Evolutionary conservation across 1,284 basidiomycete species (phyloP), one percentile per base, ranked within the genome.

Genomic region (Ganoderma resinaceum): DNA sequence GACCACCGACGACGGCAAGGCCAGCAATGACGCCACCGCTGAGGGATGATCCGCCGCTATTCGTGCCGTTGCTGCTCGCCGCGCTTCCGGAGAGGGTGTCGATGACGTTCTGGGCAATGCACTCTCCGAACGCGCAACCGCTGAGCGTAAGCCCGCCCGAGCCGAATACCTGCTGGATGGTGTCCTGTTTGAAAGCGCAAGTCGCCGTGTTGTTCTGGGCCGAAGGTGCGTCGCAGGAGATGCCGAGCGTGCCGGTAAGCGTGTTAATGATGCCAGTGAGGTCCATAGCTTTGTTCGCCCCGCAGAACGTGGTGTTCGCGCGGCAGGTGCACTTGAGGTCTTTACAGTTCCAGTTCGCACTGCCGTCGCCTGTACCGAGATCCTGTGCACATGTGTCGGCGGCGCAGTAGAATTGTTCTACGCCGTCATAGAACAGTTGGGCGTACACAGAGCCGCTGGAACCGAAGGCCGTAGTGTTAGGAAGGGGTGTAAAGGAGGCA

Each of bases 21-120:
- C 95, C 95, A 40, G 92, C 95, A 68, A 97, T 95, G 20, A 97
- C 95, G 2, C 95, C 95, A 0, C 89, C 86, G 65, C 89, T 86
- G 2, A 97, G 87, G 31, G 80, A 77, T 31, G 78, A 82, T 1
- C 83, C 80, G 18, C 77, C 76, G 5, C 74, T 67, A 4, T 64
- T 55, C 12, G 62, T 18, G 9, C 31, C 65, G 58, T 72, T 74
- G 8, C 73, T 66, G 1, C 75, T 64, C 0, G 81, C 75, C 0
- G 81, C 77, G 37, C 79, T 75, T 4, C 83, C 81, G 2, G 79
- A 72, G 9, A 75, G 72, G 2, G 79, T 82, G 76, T 95, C 91
- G 65, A 97, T 89, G 33, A 94, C 89, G 66, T 84, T 87, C 78
- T 96, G 94, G 9, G 86, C 80, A 20, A 97, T 89, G 77, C 95